phyloP scores from a whole-genome alignment of 768 basidiomycete genomes.

The Basidioascus undulatus region DNA sequence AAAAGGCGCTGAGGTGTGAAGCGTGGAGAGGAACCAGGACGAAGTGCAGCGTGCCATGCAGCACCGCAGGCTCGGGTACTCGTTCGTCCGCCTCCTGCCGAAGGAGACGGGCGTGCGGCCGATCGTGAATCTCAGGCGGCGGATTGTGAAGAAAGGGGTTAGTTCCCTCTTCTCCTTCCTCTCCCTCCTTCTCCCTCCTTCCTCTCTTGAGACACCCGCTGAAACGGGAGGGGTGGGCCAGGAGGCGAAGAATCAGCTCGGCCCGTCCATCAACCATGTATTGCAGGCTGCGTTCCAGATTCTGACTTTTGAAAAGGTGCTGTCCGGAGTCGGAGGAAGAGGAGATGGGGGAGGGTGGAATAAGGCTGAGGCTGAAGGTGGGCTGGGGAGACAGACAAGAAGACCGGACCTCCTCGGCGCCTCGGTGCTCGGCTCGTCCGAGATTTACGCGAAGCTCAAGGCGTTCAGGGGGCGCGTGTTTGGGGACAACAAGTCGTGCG shows the following conservation, averaged over 20 bases:
- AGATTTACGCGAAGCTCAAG: constrained; percentile 53
- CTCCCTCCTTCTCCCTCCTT: too few species aligned
- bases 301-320: constrained; percentile 63
- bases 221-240: constrained; percentile 13
- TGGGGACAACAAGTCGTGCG: too few species aligned
- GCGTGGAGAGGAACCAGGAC: constrained; percentile 20
- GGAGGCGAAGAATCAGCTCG: constrained; percentile 16
- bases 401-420: constrained; percentile 46
- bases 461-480: constrained; percentile 29
- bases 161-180: too few species aligned
- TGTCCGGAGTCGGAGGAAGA: too few species aligned
- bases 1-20: background rate
- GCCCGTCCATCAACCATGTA: constrained; percentile 63
- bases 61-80: constrained; percentile 54
- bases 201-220: too few species aligned
- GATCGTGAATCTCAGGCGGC: constrained; percentile 60
- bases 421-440: constrained; percentile 58
- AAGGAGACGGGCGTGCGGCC: constrained; percentile 89
- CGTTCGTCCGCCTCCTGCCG: constrained; percentile 67
- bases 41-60: constrained; percentile 41
- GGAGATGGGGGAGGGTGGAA: too few species aligned
- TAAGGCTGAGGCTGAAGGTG: too few species aligned
- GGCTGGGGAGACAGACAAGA: too few species aligned
- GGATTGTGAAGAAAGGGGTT: constrained; percentile 24
- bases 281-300: constrained; percentile 67